Base-by-base conservation (phyloP, 2,329 filamentous ascomycete genomes). In the Incumbomyces delicatus region DNA sequence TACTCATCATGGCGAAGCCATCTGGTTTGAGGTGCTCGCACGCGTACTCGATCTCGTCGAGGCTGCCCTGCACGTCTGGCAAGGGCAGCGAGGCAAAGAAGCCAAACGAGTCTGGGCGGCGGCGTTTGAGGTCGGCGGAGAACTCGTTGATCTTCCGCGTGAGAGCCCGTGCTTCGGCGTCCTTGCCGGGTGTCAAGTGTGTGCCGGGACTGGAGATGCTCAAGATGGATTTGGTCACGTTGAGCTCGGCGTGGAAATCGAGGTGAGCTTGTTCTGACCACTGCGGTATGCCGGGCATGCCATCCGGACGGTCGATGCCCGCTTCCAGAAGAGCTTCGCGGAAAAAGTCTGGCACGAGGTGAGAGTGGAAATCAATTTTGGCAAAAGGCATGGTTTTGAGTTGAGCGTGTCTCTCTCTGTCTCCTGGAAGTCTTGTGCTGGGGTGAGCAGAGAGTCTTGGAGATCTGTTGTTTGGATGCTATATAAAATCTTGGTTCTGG, bases 121-220 rank as follows among this genome's bases (percentile, higher is more conserved):
- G 49, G 7, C 44, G 46, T 49, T 60, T 61, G 14, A 60, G 51
- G 20, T 57, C 52, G 2, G 56, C 53, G 17, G 56, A 54, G 17
- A 57, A 57, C 13, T 59, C 54, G 46, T 63, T 63, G 34, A 59
- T 64, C 10, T 64, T 52, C 1, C 71, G 62, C 8, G 67, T 64
- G 2, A 76, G 51, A 22, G 51, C 47, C 11, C 55, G 50, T 14
- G 60, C 58, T 2, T 61, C 64, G 11, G 67, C 59, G 1, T 54
- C 44, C 37, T 65, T 53, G 48, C 74, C 62, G 0, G 66, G 59
- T 0, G 61, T 60, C 13, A 80, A 62, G 48, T 74, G 62, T 0
- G 69, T 73, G 12, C 75, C 76, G 0, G 76, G 76, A 0, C 71
- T 70, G 4, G 69, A 73, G 56, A 79, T 71, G 54, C 71, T 76